These are phyloP conservation scores for Coemansia sp. DNA, from an alignment of 192 early-diverging fungal genomes.

Conservation along the genomic window DNA sequence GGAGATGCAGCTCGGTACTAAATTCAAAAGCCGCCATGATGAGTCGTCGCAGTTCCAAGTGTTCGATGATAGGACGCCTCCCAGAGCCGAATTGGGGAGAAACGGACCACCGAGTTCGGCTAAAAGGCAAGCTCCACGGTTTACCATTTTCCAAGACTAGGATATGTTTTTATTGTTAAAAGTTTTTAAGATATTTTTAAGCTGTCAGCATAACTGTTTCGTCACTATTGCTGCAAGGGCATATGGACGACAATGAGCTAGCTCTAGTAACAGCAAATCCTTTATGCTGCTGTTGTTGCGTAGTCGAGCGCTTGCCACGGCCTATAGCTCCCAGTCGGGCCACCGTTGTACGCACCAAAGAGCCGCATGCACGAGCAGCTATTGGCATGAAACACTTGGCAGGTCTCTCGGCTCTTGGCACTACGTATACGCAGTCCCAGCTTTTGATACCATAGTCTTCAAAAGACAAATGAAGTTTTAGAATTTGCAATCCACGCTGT, in stretches of 20 bases:
- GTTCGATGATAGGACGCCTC: not conserved
- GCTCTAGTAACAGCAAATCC: not conserved
- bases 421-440: slow-evolving; percentile 34
- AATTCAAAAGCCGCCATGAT: slow-evolving; percentile 3
- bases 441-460: slow-evolving; percentile 28
- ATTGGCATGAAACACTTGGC: not conserved
- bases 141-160: not conserved
- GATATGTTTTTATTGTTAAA: not conserved
- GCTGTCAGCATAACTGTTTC: not conserved
- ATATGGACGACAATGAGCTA: not conserved
- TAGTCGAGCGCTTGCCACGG: not conserved
- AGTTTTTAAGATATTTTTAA: not conserved
- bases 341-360: not conserved
- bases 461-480: slow-evolving; percentile 6
- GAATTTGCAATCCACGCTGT: not conserved
- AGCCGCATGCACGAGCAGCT: not conserved
- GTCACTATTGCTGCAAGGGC: not conserved
- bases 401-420: not conserved
- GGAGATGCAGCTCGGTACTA: slow-evolving; percentile 33
- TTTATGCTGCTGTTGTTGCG: not conserved
- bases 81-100: not conserved
- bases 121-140: not conserved
- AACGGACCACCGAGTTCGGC: not conserved
- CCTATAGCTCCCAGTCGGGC: not conserved
- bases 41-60: not conserved